Evolutionary conservation across 495 filamentous ascomycete genomes (phyloP), one percentile per base, ranked within the genome.

Genomic region (Cercophora samala): DNA sequence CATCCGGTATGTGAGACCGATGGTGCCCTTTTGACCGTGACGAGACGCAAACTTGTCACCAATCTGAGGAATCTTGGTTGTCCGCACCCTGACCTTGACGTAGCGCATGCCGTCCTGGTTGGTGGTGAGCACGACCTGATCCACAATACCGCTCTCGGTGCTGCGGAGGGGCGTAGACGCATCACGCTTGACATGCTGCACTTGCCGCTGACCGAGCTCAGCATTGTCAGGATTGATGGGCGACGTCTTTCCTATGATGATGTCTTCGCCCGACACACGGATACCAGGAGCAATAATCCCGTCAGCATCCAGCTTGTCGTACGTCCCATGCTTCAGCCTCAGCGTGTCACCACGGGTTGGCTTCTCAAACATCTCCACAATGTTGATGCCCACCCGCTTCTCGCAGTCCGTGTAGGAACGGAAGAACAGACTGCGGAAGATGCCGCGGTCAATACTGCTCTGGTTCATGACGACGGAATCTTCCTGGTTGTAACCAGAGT

Each of bases 381-480:
- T 87, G 62, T 89, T 88, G 82, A 96, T 89, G 24, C 94, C 95
- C 32, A 98, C 88, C 61, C 89, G 88, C 83, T 98, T 97, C 80
- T 99, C 95, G 66, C 91, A 90, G 72, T 98, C 95, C 29, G 91
- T 93, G 76, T 99, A 98, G 22, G 93, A 91, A 66, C 96, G 90
- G 84, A 97, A 98, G 84, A 98, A 99, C 19, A 99, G 82, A 87
- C 91, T 96, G 75, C 95, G 89, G 90, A 98, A 98, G 11, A 99
- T 82, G 42, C 95, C 95, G 66, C 95, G 90, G 73, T 99, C 95
- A 72, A 98, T 98, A 70, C 92, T 95, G 80, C 92, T 96, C 78
- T 99, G 96, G 79, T 97, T 99, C 96, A 99, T 97, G 70, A 99
- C 96, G 62, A 99, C 95, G 23, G 95, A 98, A 86, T 99, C 95